Conservation (phyloP, 495 filamentous ascomycete species). For the Aspergillus steynii region DNA sequence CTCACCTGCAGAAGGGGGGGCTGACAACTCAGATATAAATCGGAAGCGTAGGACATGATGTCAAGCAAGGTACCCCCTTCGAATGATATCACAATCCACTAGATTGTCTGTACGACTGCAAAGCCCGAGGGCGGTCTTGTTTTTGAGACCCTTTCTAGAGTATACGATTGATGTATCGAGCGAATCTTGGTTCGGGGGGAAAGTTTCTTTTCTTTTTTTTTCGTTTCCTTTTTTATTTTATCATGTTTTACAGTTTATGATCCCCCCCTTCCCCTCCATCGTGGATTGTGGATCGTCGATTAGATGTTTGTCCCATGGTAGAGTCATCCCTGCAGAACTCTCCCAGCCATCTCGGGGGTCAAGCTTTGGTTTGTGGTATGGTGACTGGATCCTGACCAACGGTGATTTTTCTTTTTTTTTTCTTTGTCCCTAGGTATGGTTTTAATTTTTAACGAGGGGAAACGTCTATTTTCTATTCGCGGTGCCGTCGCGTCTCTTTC, state of each 20-base stretch:
- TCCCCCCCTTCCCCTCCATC: background rate
- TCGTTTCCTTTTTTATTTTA: too few species aligned
- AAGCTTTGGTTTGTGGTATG: background rate
- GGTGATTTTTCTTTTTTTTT: background rate
- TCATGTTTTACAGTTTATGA: background rate
- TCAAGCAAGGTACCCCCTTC: constrained; percentile 6
- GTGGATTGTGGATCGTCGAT: background rate
- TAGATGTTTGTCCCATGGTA: background rate
- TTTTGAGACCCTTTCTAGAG: background rate
- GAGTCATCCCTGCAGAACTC: background rate
- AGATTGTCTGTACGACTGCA: constrained; percentile 1
- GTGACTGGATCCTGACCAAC: background rate
- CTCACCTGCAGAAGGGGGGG: constrained; percentile 10
- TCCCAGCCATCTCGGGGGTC: background rate
- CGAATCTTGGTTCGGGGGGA: background rate
- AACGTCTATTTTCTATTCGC: background rate
- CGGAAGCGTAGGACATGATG: constrained; percentile 2
- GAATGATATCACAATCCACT: constrained; percentile 9
- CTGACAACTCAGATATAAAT: constrained; percentile 1
- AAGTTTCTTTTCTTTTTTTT: too few species aligned
- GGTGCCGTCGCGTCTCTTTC: background rate
- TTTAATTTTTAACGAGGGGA: background rate
- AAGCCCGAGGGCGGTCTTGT: background rate
- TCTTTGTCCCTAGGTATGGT: too few species aligned
- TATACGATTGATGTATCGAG: background rate